Conservation (phyloP, 257 asterid genomes). For the Agastache rugosa region DNA sequence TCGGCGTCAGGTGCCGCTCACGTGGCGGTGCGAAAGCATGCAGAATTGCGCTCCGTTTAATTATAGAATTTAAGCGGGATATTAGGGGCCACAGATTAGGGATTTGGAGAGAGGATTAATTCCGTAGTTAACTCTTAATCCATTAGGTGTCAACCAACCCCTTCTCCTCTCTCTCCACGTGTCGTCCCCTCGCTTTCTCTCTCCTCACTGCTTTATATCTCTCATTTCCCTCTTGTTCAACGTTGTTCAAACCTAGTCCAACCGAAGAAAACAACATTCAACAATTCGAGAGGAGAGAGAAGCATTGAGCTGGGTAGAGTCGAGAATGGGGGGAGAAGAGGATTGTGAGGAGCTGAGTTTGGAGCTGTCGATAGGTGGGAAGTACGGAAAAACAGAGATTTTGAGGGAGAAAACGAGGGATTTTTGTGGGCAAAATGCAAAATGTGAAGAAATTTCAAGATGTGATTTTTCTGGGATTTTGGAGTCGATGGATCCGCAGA, state of each 20-base stretch:
- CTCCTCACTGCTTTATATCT: slow-evolving; percentile 15
- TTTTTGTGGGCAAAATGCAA: not conserved
- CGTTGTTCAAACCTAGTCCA: slow-evolving; percentile 44
- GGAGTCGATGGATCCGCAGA: slow-evolving; percentile 38
- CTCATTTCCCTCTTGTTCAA: not conserved
- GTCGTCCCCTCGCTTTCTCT: slow-evolving; percentile 35
- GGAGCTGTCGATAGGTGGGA: slow-evolving; percentile 75
- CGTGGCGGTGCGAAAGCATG: slow-evolving; percentile 43
- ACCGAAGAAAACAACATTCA: slow-evolving; percentile 6
- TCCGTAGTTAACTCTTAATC: slow-evolving; percentile 48
- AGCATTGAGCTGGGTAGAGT: not conserved
- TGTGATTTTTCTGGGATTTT: slow-evolving; percentile 14
- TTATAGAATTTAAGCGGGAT: slow-evolving; percentile 18
- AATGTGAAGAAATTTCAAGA: slow-evolving; percentile 18
- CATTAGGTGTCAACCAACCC: slow-evolving; percentile 48
- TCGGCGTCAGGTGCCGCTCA: slow-evolving; percentile 38
- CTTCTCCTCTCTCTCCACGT: slow-evolving; percentile 54
- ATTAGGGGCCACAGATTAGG: slow-evolving; percentile 8
- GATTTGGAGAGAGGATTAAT: slow-evolving; percentile 34
- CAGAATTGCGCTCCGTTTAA: slow-evolving; percentile 22
- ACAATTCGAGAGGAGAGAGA: not conserved
- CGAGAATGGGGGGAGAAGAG: slow-evolving; percentile 34
- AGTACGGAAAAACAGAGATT: slow-evolving; percentile 42
- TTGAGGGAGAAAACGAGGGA: not conserved
- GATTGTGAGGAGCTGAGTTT: slow-evolving; percentile 59